Base-by-base conservation (phyloP, 192 early-diverging fungal genomes). In the Mortierella claussenii region DNA sequence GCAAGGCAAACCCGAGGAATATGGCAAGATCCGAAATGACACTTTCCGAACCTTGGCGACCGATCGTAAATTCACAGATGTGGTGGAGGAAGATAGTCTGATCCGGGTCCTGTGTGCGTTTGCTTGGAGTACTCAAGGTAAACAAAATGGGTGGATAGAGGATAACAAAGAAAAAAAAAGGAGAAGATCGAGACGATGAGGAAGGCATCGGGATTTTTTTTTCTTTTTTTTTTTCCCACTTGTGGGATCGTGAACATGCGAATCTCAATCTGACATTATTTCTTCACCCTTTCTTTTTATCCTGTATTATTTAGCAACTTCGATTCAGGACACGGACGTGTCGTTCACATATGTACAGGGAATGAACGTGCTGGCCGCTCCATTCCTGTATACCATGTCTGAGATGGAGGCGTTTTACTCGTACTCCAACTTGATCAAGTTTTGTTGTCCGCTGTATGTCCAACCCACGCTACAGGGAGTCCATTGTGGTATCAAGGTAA, bases 311-410 rank as follows among this genome's bases (percentile, higher is more conserved):
- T 32, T 64, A 60, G 58, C 61, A 13, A 67, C 57, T 32, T 66
- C 78, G 65, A 57, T 15, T 52, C 68, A 53, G 31, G 81, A 15
- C 53, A 81, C 65, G 68, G 86, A 71, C 40, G 71, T 75, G 0
- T 76, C 79, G 44, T 87, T 95, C 55, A 85, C 90, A 15, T 95
- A 98, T 79, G 96, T 97, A 21, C 95, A 95, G 79, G 95, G 96
- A 21, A 97, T 98, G 93, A 98, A 97, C 80, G 94, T 95, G 40
- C 83, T 97, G 45, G 84, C 86, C 44, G 94, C 94, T 17, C 97
- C 97, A 30, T 97, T 98, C 67, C 80, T 97, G 20, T 96, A 90
- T 60, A 89, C 90, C 0, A 91, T 98, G 91, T 89, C 92, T 43
- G 97, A 98, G 80, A 84, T 96, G 60, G 95, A 95, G 44, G 94